Evolutionary conservation across 1,139 yeast species (phyloP).

Genomic region (Kazachstania sp.): DNA sequence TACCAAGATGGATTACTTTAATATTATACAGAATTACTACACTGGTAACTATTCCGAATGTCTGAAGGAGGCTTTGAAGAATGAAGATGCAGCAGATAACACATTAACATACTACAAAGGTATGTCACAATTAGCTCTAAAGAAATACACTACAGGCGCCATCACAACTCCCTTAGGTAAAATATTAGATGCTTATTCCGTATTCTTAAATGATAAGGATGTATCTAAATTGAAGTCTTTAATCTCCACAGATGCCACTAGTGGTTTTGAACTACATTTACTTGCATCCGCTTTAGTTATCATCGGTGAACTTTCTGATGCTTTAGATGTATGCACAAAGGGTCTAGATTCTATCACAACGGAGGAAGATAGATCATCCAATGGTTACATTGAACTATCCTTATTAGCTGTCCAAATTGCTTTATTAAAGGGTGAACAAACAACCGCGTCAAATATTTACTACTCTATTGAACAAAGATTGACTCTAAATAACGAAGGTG

Average conservation of each 20-base stretch:
- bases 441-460: constrained; percentile 22
- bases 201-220: constrained; percentile 16
- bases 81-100: constrained; percentile 19
- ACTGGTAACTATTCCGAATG: constrained; percentile 25
- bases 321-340: constrained; percentile 20
- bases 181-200: constrained; percentile 16
- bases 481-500: constrained; percentile 28
- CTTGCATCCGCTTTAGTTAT: constrained; percentile 26
- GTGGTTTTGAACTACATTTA: constrained; percentile 20
- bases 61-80: constrained; percentile 21
- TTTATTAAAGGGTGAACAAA: constrained; percentile 19
- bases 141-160: constrained; percentile 10
- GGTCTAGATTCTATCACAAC: constrained; percentile 21
- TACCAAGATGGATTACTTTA: constrained; percentile 24
- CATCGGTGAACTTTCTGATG: constrained; percentile 19
- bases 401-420: constrained; percentile 27
- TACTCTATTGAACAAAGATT: constrained; percentile 19
- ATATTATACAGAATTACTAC: constrained; percentile 29
- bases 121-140: constrained; percentile 20
- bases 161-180: constrained; percentile 12
- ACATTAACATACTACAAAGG: constrained; percentile 24
- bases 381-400: constrained; percentile 26
- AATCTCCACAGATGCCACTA: constrained; percentile 11
- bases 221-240: constrained; percentile 12
- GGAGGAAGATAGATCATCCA: constrained; percentile 4